Evolutionary conservation across 108 stramenopile species (phyloP).

Genomic region (Discostella stelligeroides): DNA sequence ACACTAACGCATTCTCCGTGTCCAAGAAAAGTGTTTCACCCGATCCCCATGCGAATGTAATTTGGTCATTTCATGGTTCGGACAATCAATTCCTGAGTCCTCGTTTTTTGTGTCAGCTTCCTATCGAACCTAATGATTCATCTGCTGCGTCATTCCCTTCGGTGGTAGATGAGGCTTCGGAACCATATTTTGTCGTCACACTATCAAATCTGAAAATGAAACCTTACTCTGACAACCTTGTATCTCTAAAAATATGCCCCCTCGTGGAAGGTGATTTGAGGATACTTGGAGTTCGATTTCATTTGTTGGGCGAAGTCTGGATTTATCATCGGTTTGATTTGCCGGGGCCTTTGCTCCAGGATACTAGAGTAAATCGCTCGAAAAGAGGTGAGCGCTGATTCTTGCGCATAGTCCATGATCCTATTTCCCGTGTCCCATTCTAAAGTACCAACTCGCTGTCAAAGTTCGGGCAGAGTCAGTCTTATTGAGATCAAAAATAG

Average conservation of each 20-base stretch:
- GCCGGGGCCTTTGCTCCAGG: slow-evolving; percentile 67
- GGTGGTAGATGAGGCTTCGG: slow-evolving; percentile 34
- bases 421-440: not conserved
- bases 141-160: slow-evolving; percentile 17
- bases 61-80: slow-evolving; percentile 75
- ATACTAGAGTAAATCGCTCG: slow-evolving; percentile 66
- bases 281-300: slow-evolving; percentile 77
- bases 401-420: not conserved
- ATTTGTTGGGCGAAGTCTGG: slow-evolving; percentile 79
- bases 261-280: slow-evolving; percentile 74
- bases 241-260: slow-evolving; percentile 70
- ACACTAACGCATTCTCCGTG: slow-evolving; percentile 76
- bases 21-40: slow-evolving; percentile 13
- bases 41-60: slow-evolving; percentile 18
- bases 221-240: slow-evolving; percentile 34
- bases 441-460: not conserved
- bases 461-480: slow-evolving; percentile 68
- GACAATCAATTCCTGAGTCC: slow-evolving; percentile 58
- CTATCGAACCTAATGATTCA: slow-evolving; percentile 14
- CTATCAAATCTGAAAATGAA: slow-evolving; percentile 53
- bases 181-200: slow-evolving; percentile 82
- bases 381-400: slow-evolving; percentile 52
- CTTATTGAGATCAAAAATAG: slow-evolving; percentile 67
- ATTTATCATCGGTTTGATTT: slow-evolving; percentile 75
- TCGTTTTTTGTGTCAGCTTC: slow-evolving; percentile 63